These are phyloP conservation scores for Picochlorum sp. DNA, from an alignment of 139 green algal species.

Conservation along the genomic window DNA sequence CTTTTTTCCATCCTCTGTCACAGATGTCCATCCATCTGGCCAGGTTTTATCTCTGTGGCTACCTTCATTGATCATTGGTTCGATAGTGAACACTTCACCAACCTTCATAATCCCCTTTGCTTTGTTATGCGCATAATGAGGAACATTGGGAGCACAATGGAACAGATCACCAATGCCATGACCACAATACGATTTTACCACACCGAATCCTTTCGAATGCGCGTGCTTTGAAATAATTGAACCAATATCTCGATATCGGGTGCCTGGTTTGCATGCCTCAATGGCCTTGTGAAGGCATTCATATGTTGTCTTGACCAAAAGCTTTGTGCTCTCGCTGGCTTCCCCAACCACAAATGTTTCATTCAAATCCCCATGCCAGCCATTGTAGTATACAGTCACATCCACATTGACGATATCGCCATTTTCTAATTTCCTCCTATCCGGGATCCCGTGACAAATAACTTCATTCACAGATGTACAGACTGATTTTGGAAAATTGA, in stretches of 20 bases:
- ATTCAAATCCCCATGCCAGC: constrained; percentile 94
- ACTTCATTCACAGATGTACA: constrained; percentile 98
- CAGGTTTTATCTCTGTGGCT: constrained; percentile 73
- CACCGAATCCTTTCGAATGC: constrained; percentile 44
- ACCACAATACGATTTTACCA: constrained; percentile 92
- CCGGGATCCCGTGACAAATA: constrained; percentile 98
- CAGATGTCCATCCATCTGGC: constrained; percentile 92
- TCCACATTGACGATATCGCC: constrained; percentile 98
- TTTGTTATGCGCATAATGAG: constrained; percentile 92
- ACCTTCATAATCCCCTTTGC: constrained; percentile 83
- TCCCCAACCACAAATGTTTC: constrained; percentile 86
- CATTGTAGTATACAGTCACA: constrained; percentile 78
- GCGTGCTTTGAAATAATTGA: constrained; percentile 77
- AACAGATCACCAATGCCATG: constrained; percentile 96
- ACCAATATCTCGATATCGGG: constrained; percentile 84
- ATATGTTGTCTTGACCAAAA: constrained; percentile 64
- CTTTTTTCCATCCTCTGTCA: constrained; percentile 78
- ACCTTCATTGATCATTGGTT: constrained; percentile 95
- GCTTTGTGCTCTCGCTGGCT: constrained; percentile 61
- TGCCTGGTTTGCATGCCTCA: constrained; percentile 72
- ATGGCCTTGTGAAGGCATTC: constrained; percentile 81
- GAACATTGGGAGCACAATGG: constrained; percentile 95
- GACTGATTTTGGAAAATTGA: constrained; percentile 79
- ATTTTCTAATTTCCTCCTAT: constrained; percentile 74
- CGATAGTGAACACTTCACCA: constrained; percentile 89